Evolutionary conservation across 129 eudicot species (phyloP), one percentile per base, ranked within the genome.

Genomic region (Calendula officinalis): DNA sequence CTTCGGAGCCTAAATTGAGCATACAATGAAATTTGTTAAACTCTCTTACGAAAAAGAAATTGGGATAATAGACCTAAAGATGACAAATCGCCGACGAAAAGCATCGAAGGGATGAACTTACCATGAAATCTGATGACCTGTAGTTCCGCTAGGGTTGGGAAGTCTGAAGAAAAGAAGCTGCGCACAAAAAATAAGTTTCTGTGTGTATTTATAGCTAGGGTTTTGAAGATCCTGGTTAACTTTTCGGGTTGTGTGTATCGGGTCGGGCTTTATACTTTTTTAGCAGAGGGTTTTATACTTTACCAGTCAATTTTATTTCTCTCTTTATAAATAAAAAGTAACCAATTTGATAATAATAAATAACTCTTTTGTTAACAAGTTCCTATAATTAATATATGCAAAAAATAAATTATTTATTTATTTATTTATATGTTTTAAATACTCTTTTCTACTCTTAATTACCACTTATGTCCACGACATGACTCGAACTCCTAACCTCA

Each of bases 1-100:
- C 91, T 90, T 86, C 15, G 90, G 95, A 0, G 90, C 95, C 95
- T 84, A 37, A 42, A 66, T 35, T 72, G 15, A 72, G 46, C 16
- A 40, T 10, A 62, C 11, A 50, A 71, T 44, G 35, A 55, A 33
- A 46, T 45, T 45, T 41, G 44, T 72, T 13, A 7, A 41, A 53
- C 3, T 7, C 4, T 2, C 35, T 12, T 8, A 34, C 7, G 15
- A 32, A 6, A 54, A 34, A 6, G 14, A 66, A 35, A 62, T 10
- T 13, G 14, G 12, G 10, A 16, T 10, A 0, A 37, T 11, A 7
- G 11, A 34, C 38, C 34, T 38, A 46, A 5, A 47, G 32, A 12
- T 5, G 12, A 43, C 3, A 7, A 27, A 30, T 9, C 13, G 49
- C 6, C 56, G 5, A 61, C 12, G 32, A 50, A 50, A 27, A 9